A percentile compares a stretch with the other conserved stretches of the same genome.
These are phyloP conservation scores for Talaromyces sp. DNA, from an alignment of 2,329 filamentous ascomycete genomes.

Conservation along the genomic window DNA sequence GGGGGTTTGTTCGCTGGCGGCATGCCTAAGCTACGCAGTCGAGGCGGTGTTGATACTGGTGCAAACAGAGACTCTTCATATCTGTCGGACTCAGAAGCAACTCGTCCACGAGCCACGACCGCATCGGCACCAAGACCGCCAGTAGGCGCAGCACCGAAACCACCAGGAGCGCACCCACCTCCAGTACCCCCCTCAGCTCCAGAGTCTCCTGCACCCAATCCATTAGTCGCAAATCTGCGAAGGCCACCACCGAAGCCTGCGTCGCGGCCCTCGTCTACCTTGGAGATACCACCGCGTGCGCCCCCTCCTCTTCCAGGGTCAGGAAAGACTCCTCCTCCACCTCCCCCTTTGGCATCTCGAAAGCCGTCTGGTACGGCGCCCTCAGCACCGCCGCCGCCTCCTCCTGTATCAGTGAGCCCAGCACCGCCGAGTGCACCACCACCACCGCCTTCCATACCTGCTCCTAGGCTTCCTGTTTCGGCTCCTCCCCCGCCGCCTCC, in stretches of 20 bases:
- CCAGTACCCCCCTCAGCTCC: conserved; percentile 46
- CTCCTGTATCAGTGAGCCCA: conserved; percentile 41
- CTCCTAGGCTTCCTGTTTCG: conserved; percentile 37
- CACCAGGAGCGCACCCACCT: conserved; percentile 53
- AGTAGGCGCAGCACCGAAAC: conserved; percentile 52
- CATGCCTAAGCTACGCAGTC: conserved; percentile 92
- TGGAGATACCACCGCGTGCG: conserved; percentile 52
- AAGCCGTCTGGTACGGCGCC: conserved; percentile 55
- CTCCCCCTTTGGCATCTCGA: conserved; percentile 40
- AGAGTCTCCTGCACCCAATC: conserved; percentile 52
- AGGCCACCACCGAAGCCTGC: conserved; percentile 53
- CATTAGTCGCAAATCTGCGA: conserved; percentile 55
- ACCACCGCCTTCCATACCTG: conserved; percentile 41
- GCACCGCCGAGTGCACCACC: conserved; percentile 43
- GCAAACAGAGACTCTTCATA: conserved; percentile 73
- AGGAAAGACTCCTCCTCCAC: conserved; percentile 54
- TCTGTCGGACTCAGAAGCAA: conserved; percentile 71
- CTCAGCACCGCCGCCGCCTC: conserved; percentile 42
- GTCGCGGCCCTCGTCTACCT: conserved; percentile 58
- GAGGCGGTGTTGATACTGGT: conserved; percentile 76
- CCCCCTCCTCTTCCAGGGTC: conserved; percentile 62
- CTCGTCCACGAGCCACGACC: conserved; percentile 34
- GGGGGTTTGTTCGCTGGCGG: conserved; percentile 87
- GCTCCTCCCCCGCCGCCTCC: conserved; percentile 43
- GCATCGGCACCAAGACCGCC: conserved; percentile 40